Evolutionary conservation across 225 moss, liverwort and hornwort species (phyloP).

Genomic region (Lunularia cruciata): DNA sequence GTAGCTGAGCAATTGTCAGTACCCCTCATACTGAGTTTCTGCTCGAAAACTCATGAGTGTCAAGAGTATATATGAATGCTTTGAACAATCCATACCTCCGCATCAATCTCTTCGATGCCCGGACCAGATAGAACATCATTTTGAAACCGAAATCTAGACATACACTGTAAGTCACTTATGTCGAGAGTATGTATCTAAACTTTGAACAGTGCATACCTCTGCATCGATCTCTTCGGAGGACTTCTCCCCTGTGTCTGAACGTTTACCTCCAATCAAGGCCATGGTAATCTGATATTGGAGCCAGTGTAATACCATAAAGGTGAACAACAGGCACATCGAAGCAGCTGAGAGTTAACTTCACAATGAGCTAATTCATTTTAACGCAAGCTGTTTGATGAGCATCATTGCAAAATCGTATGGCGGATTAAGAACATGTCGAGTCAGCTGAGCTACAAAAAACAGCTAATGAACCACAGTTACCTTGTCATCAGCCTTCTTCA

Average conservation of each 20-base stretch:
- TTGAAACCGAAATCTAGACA: too few species aligned
- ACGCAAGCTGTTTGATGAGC: too few species aligned
- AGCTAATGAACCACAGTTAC: constrained; percentile 26
- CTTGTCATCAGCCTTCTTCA: constrained; percentile 93
- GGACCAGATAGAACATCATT: too few species aligned
- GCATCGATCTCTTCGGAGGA: constrained; percentile 64
- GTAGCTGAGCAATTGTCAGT: too few species aligned
- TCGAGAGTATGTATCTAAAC: too few species aligned
- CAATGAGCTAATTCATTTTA: background rate
- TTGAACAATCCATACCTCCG: constrained; percentile 56
- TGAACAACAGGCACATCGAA: background rate
- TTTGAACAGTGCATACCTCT: constrained; percentile 56
- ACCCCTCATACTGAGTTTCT: too few species aligned
- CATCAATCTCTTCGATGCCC: constrained; percentile 74
- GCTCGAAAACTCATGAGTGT: too few species aligned
- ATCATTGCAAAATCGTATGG: too few species aligned
- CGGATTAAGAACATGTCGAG: too few species aligned
- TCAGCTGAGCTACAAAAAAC: too few species aligned
- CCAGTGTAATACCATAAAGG: background rate
- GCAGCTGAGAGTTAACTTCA: background rate
- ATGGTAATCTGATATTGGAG: constrained; percentile 55
- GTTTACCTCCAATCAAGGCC: constrained; percentile 75
- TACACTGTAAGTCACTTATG: too few species aligned
- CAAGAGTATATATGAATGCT: too few species aligned
- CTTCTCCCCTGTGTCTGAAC: constrained; percentile 48